phyloP scores from a whole-genome alignment of 75 land plant species.

The Selaginella moellendorffii region DNA sequence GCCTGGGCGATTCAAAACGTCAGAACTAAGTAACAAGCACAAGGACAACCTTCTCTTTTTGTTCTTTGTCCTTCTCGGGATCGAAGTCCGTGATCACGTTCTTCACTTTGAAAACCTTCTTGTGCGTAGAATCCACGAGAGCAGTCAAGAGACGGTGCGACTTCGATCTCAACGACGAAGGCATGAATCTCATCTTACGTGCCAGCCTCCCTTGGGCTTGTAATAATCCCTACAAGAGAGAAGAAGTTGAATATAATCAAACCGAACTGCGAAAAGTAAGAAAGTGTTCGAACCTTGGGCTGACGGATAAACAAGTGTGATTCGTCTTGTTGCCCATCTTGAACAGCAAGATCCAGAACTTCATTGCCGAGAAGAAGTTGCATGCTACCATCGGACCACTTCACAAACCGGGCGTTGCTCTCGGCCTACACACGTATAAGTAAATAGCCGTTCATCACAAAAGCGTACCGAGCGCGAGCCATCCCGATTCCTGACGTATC shows the following conservation, averaged over 20 bases:
- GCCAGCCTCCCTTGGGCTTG: conserved; percentile 91
- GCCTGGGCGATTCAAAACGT: conserved; percentile 26
- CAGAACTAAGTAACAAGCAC: background rate
- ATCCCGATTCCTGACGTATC: conserved; percentile 52
- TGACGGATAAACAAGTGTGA: conserved; percentile 84
- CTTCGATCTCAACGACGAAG: conserved; percentile 90
- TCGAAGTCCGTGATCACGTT: conserved; percentile 81
- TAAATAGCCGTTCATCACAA: background rate
- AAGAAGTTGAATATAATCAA: too few relatives aligned
- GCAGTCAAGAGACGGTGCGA: conserved; percentile 93
- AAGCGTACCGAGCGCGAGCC: conserved; percentile 56
- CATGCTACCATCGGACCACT: conserved; percentile 95
- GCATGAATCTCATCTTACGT: conserved; percentile 93
- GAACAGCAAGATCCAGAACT: conserved; percentile 83
- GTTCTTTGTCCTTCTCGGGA: conserved; percentile 95
- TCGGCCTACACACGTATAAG: conserved; percentile 45
- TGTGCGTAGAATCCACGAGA: conserved; percentile 89
- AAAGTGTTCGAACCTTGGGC: too few relatives aligned
- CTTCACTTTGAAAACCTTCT: conserved; percentile 87
- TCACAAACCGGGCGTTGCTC: conserved; percentile 98
- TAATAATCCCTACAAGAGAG: conserved; percentile 46
- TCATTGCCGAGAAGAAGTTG: conserved; percentile 89
- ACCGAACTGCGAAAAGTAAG: too few relatives aligned
- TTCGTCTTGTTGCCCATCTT: conserved; percentile 79
- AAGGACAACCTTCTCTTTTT: conserved; percentile 63